Evolutionary conservation across 768 basidiomycete species (phyloP), one percentile per base, ranked within the genome.

Genomic region (Tricholoma hemisulphureum): DNA sequence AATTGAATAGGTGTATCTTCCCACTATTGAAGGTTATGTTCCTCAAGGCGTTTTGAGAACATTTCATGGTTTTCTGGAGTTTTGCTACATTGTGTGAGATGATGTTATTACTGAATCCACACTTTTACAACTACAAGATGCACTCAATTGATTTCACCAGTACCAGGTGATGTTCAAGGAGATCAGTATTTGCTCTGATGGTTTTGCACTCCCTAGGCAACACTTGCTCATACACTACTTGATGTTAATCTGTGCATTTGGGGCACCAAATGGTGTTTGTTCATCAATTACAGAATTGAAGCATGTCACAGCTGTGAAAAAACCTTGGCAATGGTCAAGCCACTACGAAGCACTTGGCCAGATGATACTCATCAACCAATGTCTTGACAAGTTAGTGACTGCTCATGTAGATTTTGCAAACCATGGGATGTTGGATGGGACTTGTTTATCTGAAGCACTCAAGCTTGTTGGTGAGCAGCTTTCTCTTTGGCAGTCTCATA

Each of bases 1-100:
- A n/a, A n/a, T n/a, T n/a, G n/a, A 18, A 65, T 65, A 1, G 58
- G 8, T 54, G 21, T 55, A 55, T n/a, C 31, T 69, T 1, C 35
- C 29, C 5, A 60, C 61, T 11, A 53, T 64, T n/a, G 61, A n/a
- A n/a, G n/a, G n/a, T n/a, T n/a, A n/a, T n/a, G n/a, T n/a, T n/a
- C n/a, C n/a, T n/a, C n/a, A n/a, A 48, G 7, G 64, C 62, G 5
- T 21, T 74, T 13, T 52, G 72, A 0, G 69, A 74, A 45, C 68
- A 11, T 68, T 62, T 71, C 72, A 55, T 65, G 66, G 5, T 69
- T 67, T 49, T n/a, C n/a, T n/a, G n/a, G n/a, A n/a, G n/a, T n/a
- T n/a, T n/a, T n/a, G n/a, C n/a, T n/a, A n/a, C n/a, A 56, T 68
- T 18, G 61, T 65, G 0, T 64, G 63, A 21, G 24, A 50, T 9